A percentile compares a stretch with the other conserved stretches of the same genome.
Evolutionary conservation across 2,329 filamentous ascomycete genomes (phyloP).

Genomic region (Calonectria pteridis): DNA sequence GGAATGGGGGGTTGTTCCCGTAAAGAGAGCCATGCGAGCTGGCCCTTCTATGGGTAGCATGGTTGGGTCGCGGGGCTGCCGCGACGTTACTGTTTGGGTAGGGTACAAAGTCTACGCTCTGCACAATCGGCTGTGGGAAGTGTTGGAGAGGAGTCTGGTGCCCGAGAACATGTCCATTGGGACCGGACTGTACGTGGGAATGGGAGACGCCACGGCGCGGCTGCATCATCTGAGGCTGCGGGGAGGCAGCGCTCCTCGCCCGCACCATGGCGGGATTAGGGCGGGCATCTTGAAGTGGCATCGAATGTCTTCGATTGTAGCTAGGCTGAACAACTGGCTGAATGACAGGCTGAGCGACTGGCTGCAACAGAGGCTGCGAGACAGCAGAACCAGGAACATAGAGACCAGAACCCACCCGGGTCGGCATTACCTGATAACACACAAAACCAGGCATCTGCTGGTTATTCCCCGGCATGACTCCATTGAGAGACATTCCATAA

Average conservation of each 20-base stretch:
- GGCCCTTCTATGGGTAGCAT: constrained; percentile 27
- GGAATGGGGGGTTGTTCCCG: constrained; percentile 56
- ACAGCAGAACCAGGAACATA: constrained; percentile 13
- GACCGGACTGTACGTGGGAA: background rate
- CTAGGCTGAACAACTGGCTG: constrained; percentile 6
- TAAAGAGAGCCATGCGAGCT: constrained; percentile 32
- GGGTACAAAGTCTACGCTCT: constrained; percentile 35
- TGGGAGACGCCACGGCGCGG: constrained; percentile 16
- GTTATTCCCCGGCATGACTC: constrained; percentile 22
- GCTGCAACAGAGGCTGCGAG: background rate
- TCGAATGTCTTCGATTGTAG: constrained; percentile 36
- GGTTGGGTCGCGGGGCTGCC: constrained; percentile 19
- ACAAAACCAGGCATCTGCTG: constrained; percentile 18
- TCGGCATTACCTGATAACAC: background rate
- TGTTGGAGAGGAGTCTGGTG: constrained; percentile 14
- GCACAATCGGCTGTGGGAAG: background rate
- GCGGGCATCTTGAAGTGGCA: constrained; percentile 28
- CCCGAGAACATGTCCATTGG: background rate
- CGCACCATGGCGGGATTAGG: constrained; percentile 21
- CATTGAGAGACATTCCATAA: constrained; percentile 28
- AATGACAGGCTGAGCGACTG: background rate
- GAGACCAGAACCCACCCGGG: constrained; percentile 17
- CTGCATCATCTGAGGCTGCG: constrained; percentile 23
- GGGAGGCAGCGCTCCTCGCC: constrained; percentile 31
- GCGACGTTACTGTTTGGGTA: constrained; percentile 29